phyloP scores from a whole-genome alignment of 2,329 filamentous ascomycete species.

The Byssoonygena ceratinophila region DNA sequence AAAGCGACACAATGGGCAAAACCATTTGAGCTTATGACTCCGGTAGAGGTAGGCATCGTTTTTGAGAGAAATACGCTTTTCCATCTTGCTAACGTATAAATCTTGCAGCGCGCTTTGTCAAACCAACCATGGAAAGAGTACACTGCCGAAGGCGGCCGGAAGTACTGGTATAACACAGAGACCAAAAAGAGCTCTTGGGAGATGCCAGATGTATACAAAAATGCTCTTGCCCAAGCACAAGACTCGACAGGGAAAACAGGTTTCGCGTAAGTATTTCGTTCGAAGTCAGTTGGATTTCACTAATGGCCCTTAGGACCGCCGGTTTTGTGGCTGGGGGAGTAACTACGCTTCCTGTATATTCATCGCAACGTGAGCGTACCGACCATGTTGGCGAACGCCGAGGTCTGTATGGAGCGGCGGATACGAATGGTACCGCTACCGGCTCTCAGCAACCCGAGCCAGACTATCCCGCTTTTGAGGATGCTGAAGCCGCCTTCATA shows the following conservation, averaged over 20 bases:
- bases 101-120: conserved; percentile 56
- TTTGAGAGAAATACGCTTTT: conserved; percentile 12
- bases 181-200: conserved; percentile 91
- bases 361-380: conserved; percentile 38
- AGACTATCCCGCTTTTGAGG: conserved; percentile 68
- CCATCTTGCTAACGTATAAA: conserved; percentile 5
- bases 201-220: conserved; percentile 74
- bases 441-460: conserved; percentile 49
- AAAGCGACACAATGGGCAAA: conserved; percentile 92
- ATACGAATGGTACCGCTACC: conserved; percentile 34
- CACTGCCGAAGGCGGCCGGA: conserved; percentile 70
- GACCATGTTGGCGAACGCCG: conserved; percentile 41
- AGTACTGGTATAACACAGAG: conserved; percentile 93
- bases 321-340: conserved; percentile 52
- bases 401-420: conserved; percentile 35
- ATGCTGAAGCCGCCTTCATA: conserved; percentile 84
- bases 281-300: conserved; percentile 31
- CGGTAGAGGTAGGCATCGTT: conserved; percentile 55
- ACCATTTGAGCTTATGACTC: conserved; percentile 76
- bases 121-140: conserved; percentile 91
- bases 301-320: conserved; percentile 29
- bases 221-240: conserved; percentile 53
- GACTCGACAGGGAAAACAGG: conserved; percentile 33
- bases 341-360: conserved; percentile 30
- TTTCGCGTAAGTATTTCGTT: conserved; percentile 34